Evolutionary conservation across 805 yeast species (phyloP).

Genomic region (Teunomyces aglyptinius): DNA sequence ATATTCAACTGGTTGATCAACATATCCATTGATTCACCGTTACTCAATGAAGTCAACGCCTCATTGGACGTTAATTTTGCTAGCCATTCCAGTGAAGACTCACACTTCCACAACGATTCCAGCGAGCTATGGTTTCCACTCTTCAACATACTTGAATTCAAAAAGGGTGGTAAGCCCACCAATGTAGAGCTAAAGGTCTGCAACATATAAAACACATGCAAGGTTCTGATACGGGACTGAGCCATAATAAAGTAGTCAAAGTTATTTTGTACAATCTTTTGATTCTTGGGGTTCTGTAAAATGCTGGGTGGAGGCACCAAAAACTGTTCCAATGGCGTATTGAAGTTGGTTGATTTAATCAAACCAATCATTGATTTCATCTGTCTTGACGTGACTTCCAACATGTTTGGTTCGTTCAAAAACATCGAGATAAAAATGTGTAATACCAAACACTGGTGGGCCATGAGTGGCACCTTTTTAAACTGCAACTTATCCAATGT

Average conservation of each 20-base stretch:
- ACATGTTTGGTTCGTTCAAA: conserved; percentile 51
- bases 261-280: conserved; percentile 32
- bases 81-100: conserved; percentile 52
- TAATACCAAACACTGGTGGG: conserved; percentile 54
- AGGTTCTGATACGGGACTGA: conserved; percentile 55
- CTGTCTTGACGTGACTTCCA: conserved; percentile 51
- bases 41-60: conserved; percentile 54
- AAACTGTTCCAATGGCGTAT: conserved; percentile 48
- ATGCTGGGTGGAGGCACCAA: conserved; percentile 38
- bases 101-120: conserved; percentile 61
- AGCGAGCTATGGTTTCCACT: conserved; percentile 65
- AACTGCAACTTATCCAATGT: conserved; percentile 45
- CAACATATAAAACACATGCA: conserved; percentile 50
- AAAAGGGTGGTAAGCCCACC: conserved; percentile 40
- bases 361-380: conserved; percentile 54
- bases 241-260: conserved; percentile 53
- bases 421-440: conserved; percentile 58
- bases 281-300: conserved; percentile 3
- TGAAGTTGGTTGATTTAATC: conserved; percentile 51
- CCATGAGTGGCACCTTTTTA: conserved; percentile 55
- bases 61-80: conserved; percentile 33
- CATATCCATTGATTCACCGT: conserved; percentile 48
- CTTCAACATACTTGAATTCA: conserved; percentile 44
- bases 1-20: conserved; percentile 48
- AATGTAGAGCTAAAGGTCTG: conserved; percentile 47